These are phyloP conservation scores for Suaeda aralocaspica DNA, from an alignment of 148 eudicot genomes.

Conservation along the genomic window DNA sequence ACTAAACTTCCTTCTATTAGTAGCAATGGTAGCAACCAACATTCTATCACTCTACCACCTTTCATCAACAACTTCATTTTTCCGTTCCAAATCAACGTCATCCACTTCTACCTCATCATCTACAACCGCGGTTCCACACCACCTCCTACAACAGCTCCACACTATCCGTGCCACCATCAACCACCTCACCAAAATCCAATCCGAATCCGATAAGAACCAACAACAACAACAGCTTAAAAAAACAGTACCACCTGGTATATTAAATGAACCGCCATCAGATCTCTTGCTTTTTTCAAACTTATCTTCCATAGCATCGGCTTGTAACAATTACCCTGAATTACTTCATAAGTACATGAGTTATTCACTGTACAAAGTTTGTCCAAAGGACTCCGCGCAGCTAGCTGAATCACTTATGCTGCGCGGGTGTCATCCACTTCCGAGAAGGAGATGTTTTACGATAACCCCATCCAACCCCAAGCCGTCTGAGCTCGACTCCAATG, in stretches of 20 bases:
- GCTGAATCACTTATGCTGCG: slow-evolving; percentile 72
- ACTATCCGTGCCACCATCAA: slow-evolving; percentile 90
- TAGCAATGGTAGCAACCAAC: slow-evolving; percentile 91
- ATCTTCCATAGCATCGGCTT: slow-evolving; percentile 64
- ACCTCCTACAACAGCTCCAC: slow-evolving; percentile 70
- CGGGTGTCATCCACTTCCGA: slow-evolving; percentile 87
- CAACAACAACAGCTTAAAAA: neutral
- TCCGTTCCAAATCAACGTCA: slow-evolving; percentile 36
- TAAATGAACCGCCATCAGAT: slow-evolving; percentile 44
- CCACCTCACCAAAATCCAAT: slow-evolving; percentile 81
- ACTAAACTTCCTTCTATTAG: slow-evolving; percentile 57
- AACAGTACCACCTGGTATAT: neutral
- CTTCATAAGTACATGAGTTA: slow-evolving; percentile 79
- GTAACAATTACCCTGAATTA: slow-evolving; percentile 53
- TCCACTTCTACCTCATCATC: slow-evolving; percentile 7
- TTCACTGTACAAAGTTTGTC: slow-evolving; percentile 56
- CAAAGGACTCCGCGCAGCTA: slow-evolving; percentile 34
- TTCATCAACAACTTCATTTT: slow-evolving; percentile 44
- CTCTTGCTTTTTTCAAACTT: slow-evolving; percentile 58
- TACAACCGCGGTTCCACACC: slow-evolving; percentile 44
- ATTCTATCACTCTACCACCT: slow-evolving; percentile 88
- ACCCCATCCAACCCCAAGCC: slow-evolving; percentile 29
- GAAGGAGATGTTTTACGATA: slow-evolving; percentile 60
- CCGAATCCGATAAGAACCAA: slow-evolving; percentile 19
- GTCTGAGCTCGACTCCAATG: slow-evolving; percentile 42